phyloP scores from a whole-genome alignment of 306 rosid species.

The Alnus rubra region DNA sequence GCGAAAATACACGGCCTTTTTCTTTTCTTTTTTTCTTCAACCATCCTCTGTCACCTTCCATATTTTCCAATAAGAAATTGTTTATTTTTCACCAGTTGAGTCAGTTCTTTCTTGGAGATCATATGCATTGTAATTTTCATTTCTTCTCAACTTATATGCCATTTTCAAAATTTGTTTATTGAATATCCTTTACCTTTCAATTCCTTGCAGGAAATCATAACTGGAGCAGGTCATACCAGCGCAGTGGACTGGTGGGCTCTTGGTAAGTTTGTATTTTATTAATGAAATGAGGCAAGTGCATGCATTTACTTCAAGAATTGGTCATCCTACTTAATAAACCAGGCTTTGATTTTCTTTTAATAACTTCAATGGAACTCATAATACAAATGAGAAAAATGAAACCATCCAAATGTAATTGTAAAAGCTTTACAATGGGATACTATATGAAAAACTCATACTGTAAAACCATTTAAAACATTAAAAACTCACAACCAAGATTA shows the following conservation, averaged over 20 bases:
- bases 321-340: not conserved
- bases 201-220: slow-evolving; percentile 81
- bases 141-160: not conserved
- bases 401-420: not conserved
- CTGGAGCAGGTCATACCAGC: slow-evolving; percentile 94
- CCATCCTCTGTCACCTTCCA: not conserved
- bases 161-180: slow-evolving; percentile 23
- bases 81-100: not conserved
- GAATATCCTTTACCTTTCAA: slow-evolving; percentile 19
- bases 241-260: slow-evolving; percentile 99
- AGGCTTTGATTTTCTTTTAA: not conserved
- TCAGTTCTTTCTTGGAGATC: not conserved
- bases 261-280: slow-evolving; percentile 48
- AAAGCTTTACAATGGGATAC: not conserved
- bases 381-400: not conserved
- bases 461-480: not conserved
- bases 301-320: not conserved
- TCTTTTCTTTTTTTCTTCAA: not conserved
- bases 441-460: too few relatives aligned
- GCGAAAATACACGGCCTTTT: not conserved
- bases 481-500: not conserved
- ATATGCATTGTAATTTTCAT: not conserved
- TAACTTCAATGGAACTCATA: not conserved
- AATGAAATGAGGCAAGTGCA: slow-evolving; percentile 8
- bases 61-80: not conserved